Percentiles rank a stretch among this genome's conserved stretches.
These are phyloP conservation scores for Mrakia blollopis DNA, from an alignment of 768 basidiomycete genomes.

Conservation along the genomic window DNA sequence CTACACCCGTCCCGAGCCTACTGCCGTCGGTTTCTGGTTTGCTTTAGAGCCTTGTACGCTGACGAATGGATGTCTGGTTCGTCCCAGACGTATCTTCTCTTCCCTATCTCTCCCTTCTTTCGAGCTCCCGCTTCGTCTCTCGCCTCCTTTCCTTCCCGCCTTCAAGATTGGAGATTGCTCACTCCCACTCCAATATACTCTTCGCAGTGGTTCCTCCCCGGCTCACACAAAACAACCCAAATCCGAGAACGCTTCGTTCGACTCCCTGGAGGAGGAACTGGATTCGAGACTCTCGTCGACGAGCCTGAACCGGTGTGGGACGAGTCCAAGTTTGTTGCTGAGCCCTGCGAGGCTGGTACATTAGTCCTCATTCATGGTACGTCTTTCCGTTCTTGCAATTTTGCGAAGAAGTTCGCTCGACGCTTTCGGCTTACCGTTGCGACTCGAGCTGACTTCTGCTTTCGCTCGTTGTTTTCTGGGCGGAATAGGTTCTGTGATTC, in stretches of 20 bases:
- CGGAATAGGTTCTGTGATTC: conserved; percentile 59
- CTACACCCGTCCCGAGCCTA: conserved; percentile 79
- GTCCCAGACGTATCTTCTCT: conserved; percentile 2
- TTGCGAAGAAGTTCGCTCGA: neutral
- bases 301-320: conserved; percentile 39
- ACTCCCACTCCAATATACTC: neutral
- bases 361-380: conserved; percentile 90
- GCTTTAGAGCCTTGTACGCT: conserved; percentile 81
- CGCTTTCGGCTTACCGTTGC: neutral
- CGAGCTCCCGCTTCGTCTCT: conserved; percentile 48
- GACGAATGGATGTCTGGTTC: conserved; percentile 43
- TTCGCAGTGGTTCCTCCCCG: conserved; percentile 53
- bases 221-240: conserved; percentile 70
- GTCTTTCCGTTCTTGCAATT: conserved; percentile 14
- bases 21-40: conserved; percentile 94
- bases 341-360: conserved; percentile 56
- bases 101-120: neutral
- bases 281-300: conserved; percentile 57
- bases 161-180: too few relatives aligned
- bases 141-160: conserved; percentile 64
- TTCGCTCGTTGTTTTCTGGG: neutral
- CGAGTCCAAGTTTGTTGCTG: conserved; percentile 39
- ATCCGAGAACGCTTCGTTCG: conserved; percentile 84
- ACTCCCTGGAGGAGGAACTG: conserved; percentile 64
- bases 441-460: too few relatives aligned